These are phyloP conservation scores for Diaporthe capsici DNA, from an alignment of 2,329 filamentous ascomycete species.

Conservation along the genomic window DNA sequence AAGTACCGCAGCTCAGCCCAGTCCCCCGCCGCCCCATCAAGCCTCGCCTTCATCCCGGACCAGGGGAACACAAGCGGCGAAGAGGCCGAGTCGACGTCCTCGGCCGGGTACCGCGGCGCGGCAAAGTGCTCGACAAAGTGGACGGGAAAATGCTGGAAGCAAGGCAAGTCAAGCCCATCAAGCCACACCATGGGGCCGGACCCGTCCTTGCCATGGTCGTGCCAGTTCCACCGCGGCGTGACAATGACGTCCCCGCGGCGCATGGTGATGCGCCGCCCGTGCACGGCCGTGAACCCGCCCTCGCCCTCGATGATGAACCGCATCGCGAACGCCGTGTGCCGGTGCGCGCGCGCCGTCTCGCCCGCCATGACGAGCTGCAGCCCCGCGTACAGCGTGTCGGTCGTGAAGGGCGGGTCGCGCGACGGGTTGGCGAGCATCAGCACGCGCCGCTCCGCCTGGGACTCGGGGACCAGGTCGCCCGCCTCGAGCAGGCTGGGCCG, in stretches of 20 bases:
- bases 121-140: conserved; percentile 67
- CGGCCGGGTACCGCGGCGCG: conserved; percentile 57
- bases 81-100: conserved; percentile 54
- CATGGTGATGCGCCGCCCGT: conserved; percentile 65
- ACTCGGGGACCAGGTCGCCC: conserved; percentile 37
- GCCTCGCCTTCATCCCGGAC: conserved; percentile 57
- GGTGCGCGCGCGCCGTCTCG: conserved; percentile 66
- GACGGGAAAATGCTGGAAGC: conserved; percentile 63
- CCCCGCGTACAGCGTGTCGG: conserved; percentile 68
- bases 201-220: conserved; percentile 69
- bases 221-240: conserved; percentile 69
- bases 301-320: conserved; percentile 69
- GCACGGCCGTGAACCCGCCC: conserved; percentile 68
- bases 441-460: conserved; percentile 56
- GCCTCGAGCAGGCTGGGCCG: conserved; percentile 50
- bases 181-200: conserved; percentile 69
- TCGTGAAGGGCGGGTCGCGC: conserved; percentile 64
- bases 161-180: conserved; percentile 67
- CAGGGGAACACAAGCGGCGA: conserved; percentile 65
- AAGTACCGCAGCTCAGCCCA: conserved; percentile 51
- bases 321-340: conserved; percentile 67
- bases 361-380: conserved; percentile 68
- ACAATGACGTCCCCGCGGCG: conserved; percentile 66
- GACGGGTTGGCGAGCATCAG: conserved; percentile 59
- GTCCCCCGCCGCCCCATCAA: conserved; percentile 54